Base-by-base conservation (phyloP, 495 filamentous ascomycete genomes). In the Neurospora sp. region DNA sequence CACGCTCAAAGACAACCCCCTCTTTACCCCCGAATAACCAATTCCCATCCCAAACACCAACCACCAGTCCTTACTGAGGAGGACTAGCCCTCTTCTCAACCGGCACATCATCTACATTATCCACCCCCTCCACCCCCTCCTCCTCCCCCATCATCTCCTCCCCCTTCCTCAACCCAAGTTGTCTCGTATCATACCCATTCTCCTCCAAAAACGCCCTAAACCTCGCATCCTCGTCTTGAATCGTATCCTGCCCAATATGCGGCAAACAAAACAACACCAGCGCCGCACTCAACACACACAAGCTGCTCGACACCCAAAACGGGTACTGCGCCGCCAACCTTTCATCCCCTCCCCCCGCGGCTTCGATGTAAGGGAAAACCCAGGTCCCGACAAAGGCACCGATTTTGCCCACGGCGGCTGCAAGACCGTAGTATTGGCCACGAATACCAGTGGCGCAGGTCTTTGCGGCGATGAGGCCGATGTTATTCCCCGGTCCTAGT, bases 371-470 rank as follows among this genome's bases (percentile, higher is more conserved):
- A 0, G 92, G 91, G 75, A 96, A 92, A 8, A 94, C 89, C 74
- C 91, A 93, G 18, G 91, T 92, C 46, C 94, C 94, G n/a, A 96
- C 89, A 77, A 97, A 97, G 9, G 93, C 94, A 20, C 94, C 94
- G 68, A 97, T 87, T 82, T 97, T 97, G 46, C 94, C 93, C 0
- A 90, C 74, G 0, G 94, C 94, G 2, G 94, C 94, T 1, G 94
- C 93, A 71, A 96, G 89, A 14, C 91, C 93, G 81, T 98, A 98
- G 83, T 96, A 98, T 78, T 96, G 93, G 11, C 94, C 94, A 31
- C 94, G 86, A 40, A 98, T 91, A 12, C 90, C 89, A 5, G 94
- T 98, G 1, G 94, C 92, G 79, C 90, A 91, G 18, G 92, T 94
- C 83, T 97, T 97, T 70, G 92, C 92, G 0, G 94, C 94, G 27